A percentile compares a stretch with the other conserved stretches of the same genome.
Evolutionary conservation across 192 early-diverging fungal genomes (phyloP).

Genomic region (Neocallimastix lanati): DNA sequence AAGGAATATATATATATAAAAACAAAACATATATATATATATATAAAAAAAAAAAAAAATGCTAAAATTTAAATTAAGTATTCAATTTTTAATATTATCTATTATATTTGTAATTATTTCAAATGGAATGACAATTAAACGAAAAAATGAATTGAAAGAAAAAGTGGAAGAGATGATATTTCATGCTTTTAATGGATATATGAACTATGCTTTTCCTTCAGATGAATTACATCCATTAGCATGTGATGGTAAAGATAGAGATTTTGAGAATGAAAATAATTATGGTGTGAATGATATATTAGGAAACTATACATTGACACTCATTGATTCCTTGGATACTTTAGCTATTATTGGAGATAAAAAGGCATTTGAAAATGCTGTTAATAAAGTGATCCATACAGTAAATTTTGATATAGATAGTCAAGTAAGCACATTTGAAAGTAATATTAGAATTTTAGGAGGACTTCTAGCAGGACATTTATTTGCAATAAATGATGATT

Average conservation of each 20-base stretch:
- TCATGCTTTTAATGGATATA: constrained; percentile 64
- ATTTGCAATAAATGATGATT: constrained; percentile 47
- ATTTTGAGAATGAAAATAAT: constrained; percentile 38
- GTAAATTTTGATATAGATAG: constrained; percentile 55
- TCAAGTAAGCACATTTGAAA: constrained; percentile 88
- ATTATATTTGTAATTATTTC: not conserved
- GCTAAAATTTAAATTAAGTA: not conserved
- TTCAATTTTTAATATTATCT: not conserved
- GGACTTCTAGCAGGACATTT: constrained; percentile 76
- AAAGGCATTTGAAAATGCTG: constrained; percentile 40
- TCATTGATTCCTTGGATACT: constrained; percentile 80
- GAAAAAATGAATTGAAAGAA: constrained; percentile 6
- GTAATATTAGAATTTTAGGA: constrained; percentile 78
- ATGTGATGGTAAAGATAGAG: constrained; percentile 57
- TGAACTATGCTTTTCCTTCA: constrained; percentile 66
- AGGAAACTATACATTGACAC: constrained; percentile 81
- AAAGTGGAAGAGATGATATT: constrained; percentile 42
- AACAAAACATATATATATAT: no score
- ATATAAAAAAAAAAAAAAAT: not conserved
- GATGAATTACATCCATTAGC: constrained; percentile 81
- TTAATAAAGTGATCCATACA: constrained; percentile 32
- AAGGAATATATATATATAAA: no score
- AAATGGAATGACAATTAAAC: not conserved
- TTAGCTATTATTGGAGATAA: constrained; percentile 56
- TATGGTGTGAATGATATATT: constrained; percentile 75